Percentiles rank a stretch among this genome's conserved stretches.
Evolutionary conservation across 2,329 filamentous ascomycete species (phyloP).

Genomic region (Exophiala alcalophila): DNA sequence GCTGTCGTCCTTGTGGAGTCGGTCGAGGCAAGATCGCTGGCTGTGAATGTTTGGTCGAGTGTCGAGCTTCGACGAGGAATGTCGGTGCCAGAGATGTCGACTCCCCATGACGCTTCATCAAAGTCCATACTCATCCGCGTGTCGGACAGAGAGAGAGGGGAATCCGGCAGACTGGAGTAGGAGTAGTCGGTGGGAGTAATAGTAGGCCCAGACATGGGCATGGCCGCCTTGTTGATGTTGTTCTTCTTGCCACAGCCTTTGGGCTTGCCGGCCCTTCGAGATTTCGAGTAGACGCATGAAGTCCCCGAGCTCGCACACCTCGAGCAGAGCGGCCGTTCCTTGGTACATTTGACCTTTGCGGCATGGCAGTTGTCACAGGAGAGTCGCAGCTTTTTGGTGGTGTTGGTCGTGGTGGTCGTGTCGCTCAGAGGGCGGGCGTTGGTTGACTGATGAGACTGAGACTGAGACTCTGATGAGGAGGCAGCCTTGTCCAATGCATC

Average conservation of each 20-base stretch:
- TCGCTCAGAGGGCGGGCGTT: background rate
- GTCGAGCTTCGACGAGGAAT: constrained; percentile 1
- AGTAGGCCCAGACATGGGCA: too few relatives aligned
- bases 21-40: background rate
- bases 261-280: background rate
- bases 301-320: constrained; percentile 3
- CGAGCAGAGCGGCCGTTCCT: constrained; percentile 6
- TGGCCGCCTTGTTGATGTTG: background rate
- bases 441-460: too few relatives aligned
- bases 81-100: constrained; percentile 1
- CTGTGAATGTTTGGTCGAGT: constrained; percentile 1
- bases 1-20: too few relatives aligned
- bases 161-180: constrained; percentile 1
- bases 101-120: constrained; percentile 3
- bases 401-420: background rate
- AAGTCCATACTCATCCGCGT: constrained; percentile 6
- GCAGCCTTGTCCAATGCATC: constrained; percentile 4
- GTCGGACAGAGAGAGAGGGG: background rate
- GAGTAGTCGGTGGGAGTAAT: background rate
- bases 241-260: constrained; percentile 4
- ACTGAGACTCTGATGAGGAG: too few relatives aligned
- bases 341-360: constrained; percentile 4
- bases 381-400: constrained; percentile 3
- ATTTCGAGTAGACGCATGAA: constrained; percentile 4
- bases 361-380: constrained; percentile 7